Evolutionary conservation across 257 asterid species (phyloP), one percentile per base, ranked within the genome.

Genomic region (Fraxinus excelsior): DNA sequence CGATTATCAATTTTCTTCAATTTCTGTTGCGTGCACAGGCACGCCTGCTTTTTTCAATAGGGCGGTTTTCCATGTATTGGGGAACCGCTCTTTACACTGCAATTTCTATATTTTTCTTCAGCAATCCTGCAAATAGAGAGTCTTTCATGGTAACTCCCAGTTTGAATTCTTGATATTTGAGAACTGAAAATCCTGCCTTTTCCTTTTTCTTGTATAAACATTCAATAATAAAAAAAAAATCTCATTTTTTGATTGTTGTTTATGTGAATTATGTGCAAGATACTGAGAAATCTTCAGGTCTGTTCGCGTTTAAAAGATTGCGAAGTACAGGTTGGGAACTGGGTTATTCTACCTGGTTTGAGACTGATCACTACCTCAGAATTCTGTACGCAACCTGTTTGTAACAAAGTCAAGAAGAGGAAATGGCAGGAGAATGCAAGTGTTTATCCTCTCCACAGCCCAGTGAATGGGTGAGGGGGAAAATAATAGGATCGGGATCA

Each of bases 401-500:
- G 68, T 29, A 31, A 65, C 3, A 40, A 75, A 74, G 68, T 32
- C 67, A 56, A 49, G 76, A 79, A 49, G 53, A 29, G 51, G 19
- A 85, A n/a, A 89, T 87, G 90, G 71, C 77, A 35, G 69, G 66
- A 78, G 70, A 70, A 42, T 58, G 81, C 79, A 76, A 29, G 51
- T 75, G 86, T 46, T 42, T 76, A 7, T 58, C 38, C 67, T 73
- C 70, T 26, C 64, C 56, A 25, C 75, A 82, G 23, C 90, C 91
- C 19, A 71, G 12, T 7, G 84, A 86, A 38, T 90, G 92, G 94
- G 13, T 85, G 31, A 83, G 83, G 78, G 94, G 94, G 19, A 82
- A 84, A n/a, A 71, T 86, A 7, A 82, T 90, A 34, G 94, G 92
- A 16, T 85, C 91, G 0, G 94, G 94, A 0, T 82, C 94, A 8